phyloP scores from a whole-genome alignment of 768 basidiomycete species.

The Trametes gibbosa region DNA sequence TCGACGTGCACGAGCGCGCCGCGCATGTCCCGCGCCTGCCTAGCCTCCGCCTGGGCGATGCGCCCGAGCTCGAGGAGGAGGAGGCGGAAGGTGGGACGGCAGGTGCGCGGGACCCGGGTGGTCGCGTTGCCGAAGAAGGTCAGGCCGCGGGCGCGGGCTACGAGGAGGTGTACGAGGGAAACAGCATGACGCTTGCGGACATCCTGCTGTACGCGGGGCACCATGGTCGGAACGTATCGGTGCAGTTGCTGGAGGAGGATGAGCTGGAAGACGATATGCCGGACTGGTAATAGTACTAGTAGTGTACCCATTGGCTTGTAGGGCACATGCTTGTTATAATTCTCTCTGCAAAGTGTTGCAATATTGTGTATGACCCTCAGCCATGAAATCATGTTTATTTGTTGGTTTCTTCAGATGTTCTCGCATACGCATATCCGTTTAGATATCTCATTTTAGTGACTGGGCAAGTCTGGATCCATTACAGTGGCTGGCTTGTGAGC shows the following conservation, averaged over 20 bases:
- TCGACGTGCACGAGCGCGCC: conserved; percentile 16
- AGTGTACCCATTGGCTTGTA: too few species aligned
- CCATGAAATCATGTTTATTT: too few species aligned
- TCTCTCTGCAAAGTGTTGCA: too few species aligned
- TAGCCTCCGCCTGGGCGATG: conserved; percentile 7
- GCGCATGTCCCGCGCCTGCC: conserved; percentile 8
- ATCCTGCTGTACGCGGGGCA: conserved; percentile 32
- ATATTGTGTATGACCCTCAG: too few species aligned
- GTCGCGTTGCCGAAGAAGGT: neutral
- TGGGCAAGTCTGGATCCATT: too few species aligned
- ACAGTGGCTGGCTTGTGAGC: too few species aligned
- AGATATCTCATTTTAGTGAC: too few species aligned
- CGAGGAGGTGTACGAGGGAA: conserved; percentile 37
- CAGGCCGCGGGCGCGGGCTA: conserved; percentile 19
- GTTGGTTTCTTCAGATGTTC: too few species aligned
- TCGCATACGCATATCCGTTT: too few species aligned
- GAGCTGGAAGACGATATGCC: conserved; percentile 16
- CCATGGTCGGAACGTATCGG: conserved; percentile 35
- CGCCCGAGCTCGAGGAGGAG: conserved; percentile 5
- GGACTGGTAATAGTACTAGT: conserved; percentile 15
- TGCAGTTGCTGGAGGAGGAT: conserved; percentile 37
- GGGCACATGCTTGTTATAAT: too few species aligned
- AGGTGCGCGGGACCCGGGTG: neutral
- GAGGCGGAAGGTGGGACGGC: neutral
- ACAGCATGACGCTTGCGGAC: conserved; percentile 49